Evolutionary conservation across 192 early-diverging fungal species (phyloP), one percentile per base, ranked within the genome.

Genomic region (Linnemannia exigua): DNA sequence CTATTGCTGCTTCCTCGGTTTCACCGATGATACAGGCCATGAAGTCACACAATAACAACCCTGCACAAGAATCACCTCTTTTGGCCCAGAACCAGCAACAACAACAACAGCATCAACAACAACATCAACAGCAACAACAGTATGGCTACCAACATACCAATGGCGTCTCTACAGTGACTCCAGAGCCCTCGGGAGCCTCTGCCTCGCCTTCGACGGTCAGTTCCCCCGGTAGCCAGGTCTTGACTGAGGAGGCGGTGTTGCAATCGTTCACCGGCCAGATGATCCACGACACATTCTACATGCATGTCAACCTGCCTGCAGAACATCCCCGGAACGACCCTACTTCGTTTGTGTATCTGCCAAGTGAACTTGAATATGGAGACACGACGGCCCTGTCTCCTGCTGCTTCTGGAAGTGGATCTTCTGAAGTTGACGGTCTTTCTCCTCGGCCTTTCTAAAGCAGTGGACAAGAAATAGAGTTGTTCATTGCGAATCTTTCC

Each of bases 301-400:
- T 76, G 75, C 54, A 76, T 31, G 54, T 61, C 28, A 61, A 76
- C 19, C 19, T 76, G 44, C 75, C 75, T 0, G 75, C 75, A 67
- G 75, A 76, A 19, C 54, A 76, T 67, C 75, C 75, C n/a, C 75
- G 75, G 8, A 76, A 76, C 25, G 75, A 76, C 31, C 75, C 75
- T 5, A 44, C 75, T 0, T 66, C 54, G 38, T 76, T 76, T 76
- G 75, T 76, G 28, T 76, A 76, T 31, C 46, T 76, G 58, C 75
- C 75, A 28, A 76, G 75, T 50, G 75, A 58, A 7, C 75, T 76
- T 22, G 74, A 75, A 37, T 75, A 75, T 37, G 74, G 74, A 38
- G 74, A 75, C 35, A 75, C 74, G 19, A 75, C 54, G 12, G 74
- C 74, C 22, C 41, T 75, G 36, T 75, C 74, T 3, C 74, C 74